phyloP scores from a whole-genome alignment of 208 protist genomes.

The Crithidia thermophila region DNA sequence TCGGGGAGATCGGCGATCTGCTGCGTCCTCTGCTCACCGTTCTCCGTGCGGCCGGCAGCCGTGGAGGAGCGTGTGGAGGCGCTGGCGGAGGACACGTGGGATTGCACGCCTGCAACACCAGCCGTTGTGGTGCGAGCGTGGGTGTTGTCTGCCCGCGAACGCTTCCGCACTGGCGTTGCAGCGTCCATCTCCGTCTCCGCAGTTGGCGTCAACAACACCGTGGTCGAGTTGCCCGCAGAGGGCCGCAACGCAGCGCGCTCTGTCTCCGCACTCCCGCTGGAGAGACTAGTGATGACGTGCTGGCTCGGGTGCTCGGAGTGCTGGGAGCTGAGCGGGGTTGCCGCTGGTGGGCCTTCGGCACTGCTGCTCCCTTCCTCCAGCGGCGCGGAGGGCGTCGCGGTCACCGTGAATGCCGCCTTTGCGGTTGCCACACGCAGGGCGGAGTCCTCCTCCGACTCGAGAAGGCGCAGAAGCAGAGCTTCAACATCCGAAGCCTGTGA shows the following conservation, averaged over 20 bases:
- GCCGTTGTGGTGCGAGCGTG: too few relatives aligned
- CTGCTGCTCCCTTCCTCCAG: not conserved
- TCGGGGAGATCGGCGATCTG: not conserved
- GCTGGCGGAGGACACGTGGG: not conserved
- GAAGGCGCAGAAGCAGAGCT: conserved; percentile 6
- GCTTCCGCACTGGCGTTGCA: too few relatives aligned
- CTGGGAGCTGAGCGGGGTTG: not conserved
- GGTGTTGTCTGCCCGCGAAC: too few relatives aligned
- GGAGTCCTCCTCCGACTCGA: conserved; percentile 8
- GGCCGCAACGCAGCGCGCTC: too few relatives aligned
- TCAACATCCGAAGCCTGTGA: conserved; percentile 13
- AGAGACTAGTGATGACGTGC: too few relatives aligned
- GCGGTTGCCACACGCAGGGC: not conserved
- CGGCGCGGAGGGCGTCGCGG: too few relatives aligned
- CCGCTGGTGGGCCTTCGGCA: not conserved
- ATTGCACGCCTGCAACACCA: too few relatives aligned
- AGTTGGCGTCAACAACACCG: too few relatives aligned
- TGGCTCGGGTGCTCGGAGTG: not conserved
- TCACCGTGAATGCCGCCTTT: too few relatives aligned
- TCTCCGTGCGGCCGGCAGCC: not conserved
- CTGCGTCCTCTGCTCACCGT: not conserved
- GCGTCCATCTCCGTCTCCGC: too few relatives aligned
- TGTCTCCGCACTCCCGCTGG: too few relatives aligned
- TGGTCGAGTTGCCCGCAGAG: too few relatives aligned
- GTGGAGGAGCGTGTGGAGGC: not conserved